Evolutionary conservation across 805 yeast species (phyloP).

Genomic region (Ogataea minuta): DNA sequence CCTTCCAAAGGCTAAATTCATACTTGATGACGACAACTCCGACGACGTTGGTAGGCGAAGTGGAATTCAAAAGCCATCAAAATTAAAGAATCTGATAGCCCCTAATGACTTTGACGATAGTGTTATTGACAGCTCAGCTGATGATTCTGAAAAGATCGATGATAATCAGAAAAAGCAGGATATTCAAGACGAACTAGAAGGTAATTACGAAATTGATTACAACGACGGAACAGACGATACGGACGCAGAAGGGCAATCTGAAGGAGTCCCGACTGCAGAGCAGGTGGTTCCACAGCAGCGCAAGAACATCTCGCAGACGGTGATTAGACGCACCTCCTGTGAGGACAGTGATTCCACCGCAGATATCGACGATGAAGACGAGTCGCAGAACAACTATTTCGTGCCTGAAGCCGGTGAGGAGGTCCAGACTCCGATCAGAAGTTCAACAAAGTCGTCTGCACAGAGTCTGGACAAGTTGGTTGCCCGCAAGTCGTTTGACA

Average conservation of each 20-base stretch:
- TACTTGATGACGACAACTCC: conserved; percentile 6
- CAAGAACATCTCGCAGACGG: neutral
- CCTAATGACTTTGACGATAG: conserved; percentile 12
- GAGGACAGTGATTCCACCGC: conserved; percentile 39
- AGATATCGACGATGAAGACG: conserved; percentile 49
- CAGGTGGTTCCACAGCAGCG: neutral
- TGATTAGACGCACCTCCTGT: neutral
- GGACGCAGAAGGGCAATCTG: neutral
- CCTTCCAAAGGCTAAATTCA: conserved; percentile 4
- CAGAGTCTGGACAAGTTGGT: conserved; percentile 8
- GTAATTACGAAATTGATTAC: conserved; percentile 34
- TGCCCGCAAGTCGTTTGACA: conserved; percentile 8
- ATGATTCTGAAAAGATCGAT: neutral
- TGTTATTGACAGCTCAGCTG: neutral
- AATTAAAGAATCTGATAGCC: conserved; percentile 14
- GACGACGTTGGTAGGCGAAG: neutral
- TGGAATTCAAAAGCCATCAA: conserved; percentile 22
- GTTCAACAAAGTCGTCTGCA: conserved; percentile 8
- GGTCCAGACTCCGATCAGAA: conserved; percentile 20
- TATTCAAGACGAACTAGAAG: conserved; percentile 9
- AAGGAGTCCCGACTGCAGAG: conserved; percentile 1
- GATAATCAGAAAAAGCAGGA: conserved; percentile 14
- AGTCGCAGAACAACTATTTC: conserved; percentile 50
- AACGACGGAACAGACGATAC: conserved; percentile 22
- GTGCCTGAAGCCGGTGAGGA: conserved; percentile 46